A percentile compares a stretch with the other conserved stretches of the same genome.
These are phyloP conservation scores for Xenoacremonium recifei DNA, from an alignment of 2,329 filamentous ascomycete species.

Conservation along the genomic window DNA sequence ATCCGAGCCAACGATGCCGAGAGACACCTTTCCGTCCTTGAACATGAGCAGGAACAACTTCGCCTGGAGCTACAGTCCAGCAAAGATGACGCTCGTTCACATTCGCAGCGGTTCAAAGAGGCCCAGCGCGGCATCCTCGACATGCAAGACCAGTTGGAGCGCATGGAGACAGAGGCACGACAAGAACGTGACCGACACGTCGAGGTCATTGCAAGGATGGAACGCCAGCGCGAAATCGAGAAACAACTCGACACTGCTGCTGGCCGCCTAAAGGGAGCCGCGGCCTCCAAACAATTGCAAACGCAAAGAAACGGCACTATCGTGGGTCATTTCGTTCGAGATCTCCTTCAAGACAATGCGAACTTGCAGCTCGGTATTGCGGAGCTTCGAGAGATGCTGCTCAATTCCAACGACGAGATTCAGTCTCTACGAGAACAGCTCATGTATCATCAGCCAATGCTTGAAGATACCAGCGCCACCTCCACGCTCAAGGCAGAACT, in stretches of 20 bases:
- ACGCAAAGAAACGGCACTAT: constrained; percentile 63
- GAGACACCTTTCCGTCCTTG: constrained; percentile 72
- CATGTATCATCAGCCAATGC: constrained; percentile 70
- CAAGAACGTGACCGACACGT: constrained; percentile 79
- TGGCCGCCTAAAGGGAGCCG: constrained; percentile 76
- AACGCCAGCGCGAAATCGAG: constrained; percentile 79
- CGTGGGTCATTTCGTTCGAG: constrained; percentile 94
- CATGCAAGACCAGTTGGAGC: constrained; percentile 83
- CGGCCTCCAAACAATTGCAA: constrained; percentile 65
- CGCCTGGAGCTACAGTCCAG: constrained; percentile 66
- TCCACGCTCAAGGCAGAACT: constrained; percentile 72
- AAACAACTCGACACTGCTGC: constrained; percentile 78
- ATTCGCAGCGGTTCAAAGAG: constrained; percentile 79
- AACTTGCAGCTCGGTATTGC: constrained; percentile 89
- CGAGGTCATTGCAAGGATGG: constrained; percentile 79
- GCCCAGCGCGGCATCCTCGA: constrained; percentile 77
- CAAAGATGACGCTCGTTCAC: constrained; percentile 73
- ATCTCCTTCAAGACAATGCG: constrained; percentile 92
- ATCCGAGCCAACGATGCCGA: constrained; percentile 77
- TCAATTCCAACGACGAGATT: constrained; percentile 92
- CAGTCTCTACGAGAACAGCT: constrained; percentile 82
- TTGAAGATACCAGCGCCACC: constrained; percentile 38
- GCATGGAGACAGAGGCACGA: constrained; percentile 78
- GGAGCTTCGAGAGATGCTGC: constrained; percentile 85
- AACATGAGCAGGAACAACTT: constrained; percentile 75